phyloP scores from a whole-genome alignment of 345 rosid species.

The Euclidium syriacum region DNA sequence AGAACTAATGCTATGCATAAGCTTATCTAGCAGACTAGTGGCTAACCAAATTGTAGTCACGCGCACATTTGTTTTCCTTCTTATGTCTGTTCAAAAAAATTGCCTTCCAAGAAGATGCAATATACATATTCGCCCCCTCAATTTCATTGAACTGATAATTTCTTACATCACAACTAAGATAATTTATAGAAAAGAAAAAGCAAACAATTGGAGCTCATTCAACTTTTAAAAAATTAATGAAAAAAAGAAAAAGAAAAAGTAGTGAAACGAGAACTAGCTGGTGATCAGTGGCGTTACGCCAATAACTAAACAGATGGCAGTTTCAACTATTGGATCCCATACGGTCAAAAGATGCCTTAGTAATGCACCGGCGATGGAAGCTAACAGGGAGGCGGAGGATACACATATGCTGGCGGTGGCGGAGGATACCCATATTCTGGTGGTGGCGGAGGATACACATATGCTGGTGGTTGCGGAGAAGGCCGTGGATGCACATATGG shows the following conservation, averaged over 20 bases:
- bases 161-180: too few relatives aligned
- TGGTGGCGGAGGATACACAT: too few relatives aligned
- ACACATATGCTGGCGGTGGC: too few relatives aligned
- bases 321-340: constrained; percentile 1
- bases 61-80: too few relatives aligned
- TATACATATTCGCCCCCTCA: background rate
- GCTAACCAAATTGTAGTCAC: too few relatives aligned
- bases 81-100: background rate
- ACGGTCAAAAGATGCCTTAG: constrained; percentile 3
- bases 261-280: background rate
- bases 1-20: too few relatives aligned
- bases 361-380: constrained; percentile 12
- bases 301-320: constrained; percentile 14
- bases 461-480: background rate
- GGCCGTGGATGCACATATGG: background rate
- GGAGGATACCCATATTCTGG: background rate
- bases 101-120: background rate
- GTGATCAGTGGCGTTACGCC: constrained; percentile 21
- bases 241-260: background rate
- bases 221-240: background rate
- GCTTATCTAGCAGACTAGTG: too few relatives aligned
- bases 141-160: background rate
- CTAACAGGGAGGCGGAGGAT: constrained; percentile 8
- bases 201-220: constrained; percentile 9
- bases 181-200: too few relatives aligned